Conservation (phyloP, 495 filamentous ascomycete species). For the Aspergillus sparsus region DNA sequence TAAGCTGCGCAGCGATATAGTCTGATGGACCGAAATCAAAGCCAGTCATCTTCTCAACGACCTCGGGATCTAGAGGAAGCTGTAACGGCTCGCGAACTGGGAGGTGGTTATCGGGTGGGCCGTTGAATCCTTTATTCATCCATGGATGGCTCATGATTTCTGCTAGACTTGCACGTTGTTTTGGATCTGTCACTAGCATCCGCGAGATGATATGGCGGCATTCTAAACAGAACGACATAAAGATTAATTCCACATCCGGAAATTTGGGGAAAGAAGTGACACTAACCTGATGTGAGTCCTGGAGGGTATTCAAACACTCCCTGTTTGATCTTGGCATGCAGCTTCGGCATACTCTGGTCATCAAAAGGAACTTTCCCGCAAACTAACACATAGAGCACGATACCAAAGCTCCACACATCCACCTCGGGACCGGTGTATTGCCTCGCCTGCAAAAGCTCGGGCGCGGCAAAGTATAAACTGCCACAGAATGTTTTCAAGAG, state of each 20-base stretch:
- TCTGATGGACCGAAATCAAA: conserved; percentile 95
- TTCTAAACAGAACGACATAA: conserved; percentile 53
- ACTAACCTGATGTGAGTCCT: conserved; percentile 81
- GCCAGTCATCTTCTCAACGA: conserved; percentile 92
- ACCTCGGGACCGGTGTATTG: conserved; percentile 97
- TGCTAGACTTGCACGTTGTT: conserved; percentile 76
- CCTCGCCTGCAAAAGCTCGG: conserved; percentile 89
- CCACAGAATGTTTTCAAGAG: conserved; percentile 97
- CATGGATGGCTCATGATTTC: conserved; percentile 98
- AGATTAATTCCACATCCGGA: background rate
- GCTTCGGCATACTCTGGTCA: conserved; percentile 97
- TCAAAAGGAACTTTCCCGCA: conserved; percentile 99
- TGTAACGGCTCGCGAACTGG: conserved; percentile 81
- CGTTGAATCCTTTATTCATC: conserved; percentile 91
- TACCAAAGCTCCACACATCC: conserved; percentile 98
- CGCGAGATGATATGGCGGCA: conserved; percentile 90
- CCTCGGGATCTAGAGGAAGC: conserved; percentile 77
- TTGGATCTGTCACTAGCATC: conserved; percentile 96
- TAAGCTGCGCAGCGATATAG: conserved; percentile 76
- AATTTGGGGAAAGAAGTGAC: conserved; percentile 25
- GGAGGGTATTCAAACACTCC: conserved; percentile 93
- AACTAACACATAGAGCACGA: conserved; percentile 97
- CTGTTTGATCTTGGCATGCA: conserved; percentile 99
- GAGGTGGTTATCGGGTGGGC: conserved; percentile 86
- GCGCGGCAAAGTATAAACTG: conserved; percentile 96